Evolutionary conservation across 1,284 basidiomycete species (phyloP).

Genomic region (Inonotus obliquus): DNA sequence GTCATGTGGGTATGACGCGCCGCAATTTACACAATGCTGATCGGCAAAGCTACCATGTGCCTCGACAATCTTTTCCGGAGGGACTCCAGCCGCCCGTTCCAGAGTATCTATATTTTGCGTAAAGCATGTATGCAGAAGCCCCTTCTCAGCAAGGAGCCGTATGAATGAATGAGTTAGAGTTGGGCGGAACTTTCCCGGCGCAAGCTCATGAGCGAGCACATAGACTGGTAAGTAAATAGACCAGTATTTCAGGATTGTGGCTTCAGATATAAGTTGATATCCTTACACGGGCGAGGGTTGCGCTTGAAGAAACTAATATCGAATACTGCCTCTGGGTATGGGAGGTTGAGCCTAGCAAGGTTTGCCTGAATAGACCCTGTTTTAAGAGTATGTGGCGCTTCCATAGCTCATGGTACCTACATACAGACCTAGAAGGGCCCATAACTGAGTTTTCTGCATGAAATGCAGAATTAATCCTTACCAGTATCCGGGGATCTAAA

Average conservation of each 20-base stretch:
- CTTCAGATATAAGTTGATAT: neutral
- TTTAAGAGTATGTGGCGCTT: neutral
- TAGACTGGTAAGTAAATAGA: conserved; percentile 64
- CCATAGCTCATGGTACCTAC: neutral
- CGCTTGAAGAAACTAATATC: conserved; percentile 69
- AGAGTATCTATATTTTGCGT: conserved; percentile 94
- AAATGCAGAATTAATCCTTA: neutral
- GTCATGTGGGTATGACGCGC: conserved; percentile 52
- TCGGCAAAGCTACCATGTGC: conserved; percentile 91
- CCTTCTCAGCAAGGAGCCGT: conserved; percentile 62
- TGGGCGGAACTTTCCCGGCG: conserved; percentile 83
- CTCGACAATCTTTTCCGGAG: conserved; percentile 75
- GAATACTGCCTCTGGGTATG: conserved; percentile 79
- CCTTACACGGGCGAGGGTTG: conserved; percentile 70
- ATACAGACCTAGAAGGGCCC: conserved; percentile 10
- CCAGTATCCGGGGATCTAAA: conserved; percentile 19
- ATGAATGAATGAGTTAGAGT: conserved; percentile 92
- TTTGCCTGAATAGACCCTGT: conserved; percentile 48
- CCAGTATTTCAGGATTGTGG: neutral
- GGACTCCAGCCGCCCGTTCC: conserved; percentile 81
- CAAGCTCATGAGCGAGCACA: conserved; percentile 85
- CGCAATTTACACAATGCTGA: conserved; percentile 77
- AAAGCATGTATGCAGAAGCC: conserved; percentile 70
- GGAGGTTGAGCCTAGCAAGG: conserved; percentile 65
- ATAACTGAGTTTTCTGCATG: neutral